Evolutionary conservation across 208 protist species (phyloP).

Genomic region (Leishmania major): DNA sequence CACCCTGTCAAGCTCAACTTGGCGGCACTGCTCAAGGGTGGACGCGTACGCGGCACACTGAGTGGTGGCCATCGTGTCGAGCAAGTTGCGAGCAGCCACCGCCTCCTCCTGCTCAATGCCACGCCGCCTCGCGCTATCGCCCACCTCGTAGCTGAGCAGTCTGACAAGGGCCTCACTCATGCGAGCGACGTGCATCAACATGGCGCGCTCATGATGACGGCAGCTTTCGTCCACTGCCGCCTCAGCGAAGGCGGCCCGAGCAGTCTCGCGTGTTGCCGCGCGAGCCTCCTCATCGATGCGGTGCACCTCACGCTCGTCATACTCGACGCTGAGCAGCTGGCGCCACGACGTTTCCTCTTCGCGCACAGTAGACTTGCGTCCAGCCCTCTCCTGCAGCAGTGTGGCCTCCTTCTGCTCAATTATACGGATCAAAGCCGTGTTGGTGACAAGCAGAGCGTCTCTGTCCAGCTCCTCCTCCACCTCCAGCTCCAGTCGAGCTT

Average conservation of each 20-base stretch:
- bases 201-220: slow-evolving; percentile 8
- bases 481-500: slow-evolving; percentile 22
- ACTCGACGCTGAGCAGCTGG: slow-evolving; percentile 23
- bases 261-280: slow-evolving; percentile 4
- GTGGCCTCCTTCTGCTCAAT: slow-evolving; percentile 14
- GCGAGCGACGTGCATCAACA: slow-evolving; percentile 10
- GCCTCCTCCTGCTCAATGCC: slow-evolving; percentile 19
- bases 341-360: slow-evolving; percentile 25
- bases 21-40: background rate
- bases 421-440: background rate
- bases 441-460: slow-evolving; percentile 2
- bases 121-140: slow-evolving; percentile 18
- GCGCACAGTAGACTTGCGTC: slow-evolving; percentile 17
- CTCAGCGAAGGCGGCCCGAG: background rate
- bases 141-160: slow-evolving; percentile 6
- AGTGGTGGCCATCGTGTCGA: slow-evolving; percentile 8
- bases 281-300: slow-evolving; percentile 25
- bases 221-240: slow-evolving; percentile 10
- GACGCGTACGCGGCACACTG: slow-evolving; percentile 16
- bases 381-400: slow-evolving; percentile 11
- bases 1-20: slow-evolving; percentile 5
- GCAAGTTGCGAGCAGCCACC: slow-evolving; percentile 8
- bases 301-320: slow-evolving; percentile 29
- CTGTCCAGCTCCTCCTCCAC: slow-evolving; percentile 35
- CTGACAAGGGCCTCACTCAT: slow-evolving; percentile 11